Evolutionary conservation across 163 green algal genomes (phyloP), one percentile per base, ranked within the genome.

Genomic region (Coccomyxa subellipsoidea): DNA sequence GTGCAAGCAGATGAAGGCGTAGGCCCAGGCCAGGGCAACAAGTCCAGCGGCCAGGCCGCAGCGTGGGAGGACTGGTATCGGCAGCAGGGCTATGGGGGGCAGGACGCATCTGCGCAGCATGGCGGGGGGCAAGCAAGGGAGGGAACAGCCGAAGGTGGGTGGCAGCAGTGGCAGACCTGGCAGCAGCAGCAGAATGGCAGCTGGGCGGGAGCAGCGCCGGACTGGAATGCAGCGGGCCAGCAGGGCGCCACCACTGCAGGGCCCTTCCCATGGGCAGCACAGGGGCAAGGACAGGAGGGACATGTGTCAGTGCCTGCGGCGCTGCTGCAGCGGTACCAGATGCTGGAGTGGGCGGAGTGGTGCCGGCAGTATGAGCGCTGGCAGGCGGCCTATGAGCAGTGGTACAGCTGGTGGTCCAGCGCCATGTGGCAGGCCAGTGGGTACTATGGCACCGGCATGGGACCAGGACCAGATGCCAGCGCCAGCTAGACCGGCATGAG

Each of bases 261-360:
- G 3, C 15, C 47, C 47, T 8, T 18, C 47, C 23, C 47, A 8
- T 59, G 47, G 47, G 47, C 47, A 59, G 47, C 47, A 59, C 47
- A 73, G 66, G 66, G 66, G 66, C 66, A 27, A 12, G 29, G 69
- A 4, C 71, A 38, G 31, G 36, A 54, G 54, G 32, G 77, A n/a
- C 32, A 37, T 10, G 9, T 82, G 78, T 37, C 8, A 6, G 80
- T 84, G 39, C 80, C 80, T 9, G 69, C 29, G 32, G 18, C 69
- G 32, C 32, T 78, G 32, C 79, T 72, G 77, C 54, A 80, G 40
- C 34, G 31, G 34, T 83, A 85, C 77, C 82, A 83, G 39, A 69
- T 80, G 77, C 35, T 85, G 35, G 82, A 83, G 77, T 85, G 82
- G 82, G 69, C 82, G 38, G 59, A 83, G 69, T 85, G 82, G 82